Percentiles rank a stretch among this genome's conserved stretches.
Conservation (phyloP, 371 early-diverging fungal species). For the Mycotypha africana region DNA sequence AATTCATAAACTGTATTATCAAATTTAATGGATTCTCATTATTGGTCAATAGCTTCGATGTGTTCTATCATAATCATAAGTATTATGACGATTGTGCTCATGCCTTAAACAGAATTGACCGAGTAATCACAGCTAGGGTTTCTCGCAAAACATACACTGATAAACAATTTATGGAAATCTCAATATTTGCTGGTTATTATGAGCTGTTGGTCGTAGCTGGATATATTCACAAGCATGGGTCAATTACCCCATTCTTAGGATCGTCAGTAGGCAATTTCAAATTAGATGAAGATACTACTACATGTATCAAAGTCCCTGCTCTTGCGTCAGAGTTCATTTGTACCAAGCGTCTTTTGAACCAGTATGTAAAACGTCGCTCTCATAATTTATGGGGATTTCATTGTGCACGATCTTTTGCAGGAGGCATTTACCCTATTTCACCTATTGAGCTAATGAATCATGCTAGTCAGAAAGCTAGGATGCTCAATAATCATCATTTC, state of each 20-base stretch:
- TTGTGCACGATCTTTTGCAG: background rate
- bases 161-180: background rate
- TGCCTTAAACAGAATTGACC: background rate
- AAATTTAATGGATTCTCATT: conserved; percentile 1
- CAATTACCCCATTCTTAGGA: conserved; percentile 1
- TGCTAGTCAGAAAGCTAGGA: background rate
- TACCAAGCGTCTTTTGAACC: background rate
- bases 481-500: background rate
- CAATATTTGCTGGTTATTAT: conserved; percentile 1
- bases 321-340: background rate
- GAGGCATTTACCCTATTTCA: background rate
- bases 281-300: background rate
- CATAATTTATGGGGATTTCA: conserved; percentile 1
- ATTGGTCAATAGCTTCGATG: background rate
- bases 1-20: background rate
- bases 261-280: background rate
- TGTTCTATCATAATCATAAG: background rate
- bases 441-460: background rate
- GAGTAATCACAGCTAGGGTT: conserved; percentile 1
- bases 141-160: conserved; percentile 1
- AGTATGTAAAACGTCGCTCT: background rate
- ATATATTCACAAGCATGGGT: background rate
- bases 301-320: background rate
- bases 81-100: background rate
- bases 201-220: conserved; percentile 1